Conservation (phyloP, 2,329 filamentous ascomycete species). For the Penicillium sp. region DNA sequence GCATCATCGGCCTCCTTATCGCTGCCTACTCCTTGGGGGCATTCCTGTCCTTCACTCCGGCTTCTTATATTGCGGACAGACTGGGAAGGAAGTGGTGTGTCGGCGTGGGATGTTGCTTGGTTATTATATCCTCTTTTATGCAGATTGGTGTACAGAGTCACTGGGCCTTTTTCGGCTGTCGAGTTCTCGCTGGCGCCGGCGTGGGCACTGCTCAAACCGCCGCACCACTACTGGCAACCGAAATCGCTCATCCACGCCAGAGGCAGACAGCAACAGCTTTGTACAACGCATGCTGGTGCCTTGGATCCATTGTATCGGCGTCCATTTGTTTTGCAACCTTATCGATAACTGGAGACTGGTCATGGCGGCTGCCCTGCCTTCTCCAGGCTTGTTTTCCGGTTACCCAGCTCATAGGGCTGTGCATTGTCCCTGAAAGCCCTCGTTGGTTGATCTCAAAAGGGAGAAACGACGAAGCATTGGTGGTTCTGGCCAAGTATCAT, state of each 20-base stretch:
- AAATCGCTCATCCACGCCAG: slow-evolving; percentile 32
- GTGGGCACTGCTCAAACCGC: slow-evolving; percentile 35
- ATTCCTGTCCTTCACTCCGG: slow-evolving; percentile 20
- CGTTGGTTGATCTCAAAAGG: slow-evolving; percentile 64
- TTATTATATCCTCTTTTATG: slow-evolving; percentile 26
- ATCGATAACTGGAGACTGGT: slow-evolving; percentile 20
- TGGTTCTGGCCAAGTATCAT: slow-evolving; percentile 60
- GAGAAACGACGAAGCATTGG: slow-evolving; percentile 57
- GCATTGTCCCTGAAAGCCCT: slow-evolving; percentile 63
- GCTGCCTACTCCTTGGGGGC: slow-evolving; percentile 20
- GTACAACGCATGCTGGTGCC: slow-evolving; percentile 27
- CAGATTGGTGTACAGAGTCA: slow-evolving; percentile 15
- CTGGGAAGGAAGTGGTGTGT: slow-evolving; percentile 49
- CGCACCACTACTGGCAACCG: slow-evolving; percentile 30
- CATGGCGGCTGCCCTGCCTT: slow-evolving; percentile 62
- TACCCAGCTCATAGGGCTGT: slow-evolving; percentile 53
- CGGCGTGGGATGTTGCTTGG: slow-evolving; percentile 38
- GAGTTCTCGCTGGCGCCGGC: slow-evolving; percentile 37
- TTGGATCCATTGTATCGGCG: slow-evolving; percentile 18
- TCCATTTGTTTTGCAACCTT: slow-evolving; percentile 15
- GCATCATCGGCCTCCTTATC: slow-evolving; percentile 21
- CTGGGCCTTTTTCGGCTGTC: slow-evolving; percentile 29
- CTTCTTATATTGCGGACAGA: slow-evolving; percentile 40
- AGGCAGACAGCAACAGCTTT: slow-evolving; percentile 29
- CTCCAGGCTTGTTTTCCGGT: slow-evolving; percentile 50